phyloP scores from a whole-genome alignment of 768 basidiomycete genomes.

The Auricularia auricula-judae region DNA sequence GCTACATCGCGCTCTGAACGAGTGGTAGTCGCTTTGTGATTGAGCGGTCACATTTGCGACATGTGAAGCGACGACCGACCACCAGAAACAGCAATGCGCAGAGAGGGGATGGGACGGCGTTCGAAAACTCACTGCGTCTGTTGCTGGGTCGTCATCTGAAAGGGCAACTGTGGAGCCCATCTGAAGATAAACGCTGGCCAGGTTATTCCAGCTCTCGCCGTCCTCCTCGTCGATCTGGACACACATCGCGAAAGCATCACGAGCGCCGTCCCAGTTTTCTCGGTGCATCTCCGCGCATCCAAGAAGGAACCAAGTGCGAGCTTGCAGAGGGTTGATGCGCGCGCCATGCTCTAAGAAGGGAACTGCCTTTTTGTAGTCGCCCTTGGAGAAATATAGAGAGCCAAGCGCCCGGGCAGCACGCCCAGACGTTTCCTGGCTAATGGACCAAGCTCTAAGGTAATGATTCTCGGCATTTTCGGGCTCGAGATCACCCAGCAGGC shows the following conservation, averaged over 20 bases:
- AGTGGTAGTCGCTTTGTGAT: too few relatives aligned
- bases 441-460: slow-evolving; percentile 75
- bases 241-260: slow-evolving; percentile 73
- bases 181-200: slow-evolving; percentile 88
- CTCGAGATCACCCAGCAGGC: slow-evolving; percentile 87
- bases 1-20: neutral
- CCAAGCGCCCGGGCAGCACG: slow-evolving; percentile 90
- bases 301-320: slow-evolving; percentile 93
- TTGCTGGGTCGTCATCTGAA: slow-evolving; percentile 21
- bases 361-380: slow-evolving; percentile 52
- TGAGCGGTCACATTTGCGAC: too few relatives aligned
- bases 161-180: slow-evolving; percentile 38
- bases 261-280: slow-evolving; percentile 76
- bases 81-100: neutral
- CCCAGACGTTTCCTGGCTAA: slow-evolving; percentile 72
- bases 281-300: slow-evolving; percentile 79
- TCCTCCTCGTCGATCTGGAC: slow-evolving; percentile 93
- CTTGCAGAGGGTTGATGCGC: slow-evolving; percentile 75
- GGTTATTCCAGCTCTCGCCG: slow-evolving; percentile 95
- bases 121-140: neutral
- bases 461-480: slow-evolving; percentile 55
- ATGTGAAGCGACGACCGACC: too few relatives aligned
- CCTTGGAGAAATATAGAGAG: slow-evolving; percentile 55
- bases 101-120: neutral
- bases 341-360: slow-evolving; percentile 63